These are phyloP conservation scores for Fomitopsis schrenkii DNA, from an alignment of 1,284 basidiomycete species.

Conservation along the genomic window DNA sequence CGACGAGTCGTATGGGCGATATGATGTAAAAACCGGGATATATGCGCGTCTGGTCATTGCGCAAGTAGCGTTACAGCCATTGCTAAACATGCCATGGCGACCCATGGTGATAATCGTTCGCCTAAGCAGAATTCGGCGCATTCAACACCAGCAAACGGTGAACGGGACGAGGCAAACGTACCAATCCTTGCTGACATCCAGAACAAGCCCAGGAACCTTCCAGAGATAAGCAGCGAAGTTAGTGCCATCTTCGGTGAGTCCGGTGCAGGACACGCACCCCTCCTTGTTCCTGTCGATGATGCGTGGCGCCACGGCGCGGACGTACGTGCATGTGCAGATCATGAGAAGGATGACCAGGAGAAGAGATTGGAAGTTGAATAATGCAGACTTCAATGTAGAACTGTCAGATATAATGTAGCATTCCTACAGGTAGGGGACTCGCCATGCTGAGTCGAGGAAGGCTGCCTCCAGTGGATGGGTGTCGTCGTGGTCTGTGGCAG, in stretches of 20 bases:
- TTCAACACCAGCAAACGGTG: neutral
- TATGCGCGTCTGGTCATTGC: slow-evolving; percentile 15
- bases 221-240: neutral
- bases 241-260: neutral
- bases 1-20: no score
- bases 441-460: no score
- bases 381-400: slow-evolving; percentile 66
- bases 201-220: slow-evolving; percentile 85
- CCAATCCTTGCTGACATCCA: slow-evolving; percentile 94
- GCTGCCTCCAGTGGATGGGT: no score
- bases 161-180: slow-evolving; percentile 30
- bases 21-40: no score
- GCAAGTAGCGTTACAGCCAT: slow-evolving; percentile 36
- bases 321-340: slow-evolving; percentile 97
- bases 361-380: slow-evolving; percentile 97
- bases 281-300: slow-evolving; percentile 93
- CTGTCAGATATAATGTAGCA: no score
- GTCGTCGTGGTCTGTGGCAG: no score
- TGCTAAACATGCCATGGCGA: slow-evolving; percentile 57
- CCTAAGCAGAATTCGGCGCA: slow-evolving; percentile 31
- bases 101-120: slow-evolving; percentile 66
- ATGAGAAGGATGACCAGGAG: slow-evolving; percentile 89
- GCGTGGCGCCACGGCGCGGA: slow-evolving; percentile 84
- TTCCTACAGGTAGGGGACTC: no score
- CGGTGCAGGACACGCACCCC: slow-evolving; percentile 58